A percentile compares a stretch with the other conserved stretches of the same genome.
Evolutionary conservation across 768 basidiomycete species (phyloP).

Genomic region (Russula emetica): DNA sequence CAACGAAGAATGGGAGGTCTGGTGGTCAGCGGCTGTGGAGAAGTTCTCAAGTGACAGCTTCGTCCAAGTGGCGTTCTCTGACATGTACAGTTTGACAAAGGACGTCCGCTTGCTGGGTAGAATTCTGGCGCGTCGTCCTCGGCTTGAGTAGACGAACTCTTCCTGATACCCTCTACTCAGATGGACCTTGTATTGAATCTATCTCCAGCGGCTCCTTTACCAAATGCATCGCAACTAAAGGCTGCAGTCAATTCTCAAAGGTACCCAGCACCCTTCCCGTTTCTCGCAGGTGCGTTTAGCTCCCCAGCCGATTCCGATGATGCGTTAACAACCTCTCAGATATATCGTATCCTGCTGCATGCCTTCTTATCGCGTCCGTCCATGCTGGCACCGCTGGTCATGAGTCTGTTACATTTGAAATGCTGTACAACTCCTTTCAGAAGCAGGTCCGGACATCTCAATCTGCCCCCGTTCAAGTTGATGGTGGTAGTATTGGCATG

Average conservation of each 20-base stretch:
- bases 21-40: conserved; percentile 59
- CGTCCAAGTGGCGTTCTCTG: conserved; percentile 46
- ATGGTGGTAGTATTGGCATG: conserved; percentile 69
- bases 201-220: conserved; percentile 50
- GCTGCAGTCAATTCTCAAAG: conserved; percentile 50
- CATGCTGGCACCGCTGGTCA: conserved; percentile 77
- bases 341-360: conserved; percentile 72
- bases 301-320: not conserved
- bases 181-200: conserved; percentile 44
- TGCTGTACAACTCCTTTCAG: conserved; percentile 77
- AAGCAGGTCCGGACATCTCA: conserved; percentile 68
- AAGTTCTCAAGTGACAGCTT: conserved; percentile 49
- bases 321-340: conserved; percentile 39
- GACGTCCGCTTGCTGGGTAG: conserved; percentile 57
- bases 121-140: conserved; percentile 50
- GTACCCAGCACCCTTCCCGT: conserved; percentile 48
- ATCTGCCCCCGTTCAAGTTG: conserved; percentile 70
- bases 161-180: conserved; percentile 34
- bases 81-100: conserved; percentile 56
- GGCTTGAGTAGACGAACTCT: not conserved
- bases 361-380: conserved; percentile 79
- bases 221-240: conserved; percentile 43
- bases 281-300: conserved; percentile 47
- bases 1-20: conserved; percentile 51
- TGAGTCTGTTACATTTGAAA: conserved; percentile 82